Conservation (phyloP, 805 yeast genomes). For the Saccharomyces mikatae region DNA sequence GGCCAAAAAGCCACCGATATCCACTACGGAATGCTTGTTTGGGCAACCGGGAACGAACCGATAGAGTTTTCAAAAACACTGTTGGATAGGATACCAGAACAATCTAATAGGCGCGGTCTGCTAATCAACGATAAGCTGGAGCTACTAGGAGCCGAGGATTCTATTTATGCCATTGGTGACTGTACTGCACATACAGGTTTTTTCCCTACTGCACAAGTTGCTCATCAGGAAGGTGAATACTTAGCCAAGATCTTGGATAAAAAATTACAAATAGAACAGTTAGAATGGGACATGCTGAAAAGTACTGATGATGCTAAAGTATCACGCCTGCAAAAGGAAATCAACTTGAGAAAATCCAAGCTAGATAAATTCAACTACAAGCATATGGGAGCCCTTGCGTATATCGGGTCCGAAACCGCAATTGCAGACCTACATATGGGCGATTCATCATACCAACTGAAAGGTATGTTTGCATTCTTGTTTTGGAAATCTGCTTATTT, state of each 20-base stretch:
- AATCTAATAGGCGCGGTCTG: slow-evolving; percentile 85
- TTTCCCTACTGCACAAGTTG: slow-evolving; percentile 97
- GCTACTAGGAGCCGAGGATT: slow-evolving; percentile 71
- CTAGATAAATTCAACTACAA: slow-evolving; percentile 65
- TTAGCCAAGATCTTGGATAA: slow-evolving; percentile 66
- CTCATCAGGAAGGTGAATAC: slow-evolving; percentile 85
- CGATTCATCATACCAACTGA: slow-evolving; percentile 66
- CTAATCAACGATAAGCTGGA: slow-evolving; percentile 74
- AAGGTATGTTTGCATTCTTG: slow-evolving; percentile 80
- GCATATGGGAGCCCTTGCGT: slow-evolving; percentile 90
- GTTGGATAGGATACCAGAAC: slow-evolving; percentile 61
- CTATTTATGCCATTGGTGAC: slow-evolving; percentile 85
- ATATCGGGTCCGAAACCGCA: slow-evolving; percentile 88
- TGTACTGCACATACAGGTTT: slow-evolving; percentile 80
- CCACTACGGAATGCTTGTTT: slow-evolving; percentile 87
- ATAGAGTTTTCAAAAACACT: slow-evolving; percentile 65
- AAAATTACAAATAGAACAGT: slow-evolving; percentile 51
- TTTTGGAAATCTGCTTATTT: slow-evolving; percentile 95
- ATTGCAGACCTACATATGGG: slow-evolving; percentile 83
- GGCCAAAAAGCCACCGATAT: slow-evolving; percentile 61
- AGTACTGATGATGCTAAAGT: slow-evolving; percentile 32
- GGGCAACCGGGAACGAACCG: slow-evolving; percentile 97
- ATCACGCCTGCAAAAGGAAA: slow-evolving; percentile 39
- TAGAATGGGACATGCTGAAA: slow-evolving; percentile 37
- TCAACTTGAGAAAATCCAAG: slow-evolving; percentile 34